These are phyloP conservation scores for Antrodiella citrinella DNA, from an alignment of 768 basidiomycete genomes.

Conservation along the genomic window DNA sequence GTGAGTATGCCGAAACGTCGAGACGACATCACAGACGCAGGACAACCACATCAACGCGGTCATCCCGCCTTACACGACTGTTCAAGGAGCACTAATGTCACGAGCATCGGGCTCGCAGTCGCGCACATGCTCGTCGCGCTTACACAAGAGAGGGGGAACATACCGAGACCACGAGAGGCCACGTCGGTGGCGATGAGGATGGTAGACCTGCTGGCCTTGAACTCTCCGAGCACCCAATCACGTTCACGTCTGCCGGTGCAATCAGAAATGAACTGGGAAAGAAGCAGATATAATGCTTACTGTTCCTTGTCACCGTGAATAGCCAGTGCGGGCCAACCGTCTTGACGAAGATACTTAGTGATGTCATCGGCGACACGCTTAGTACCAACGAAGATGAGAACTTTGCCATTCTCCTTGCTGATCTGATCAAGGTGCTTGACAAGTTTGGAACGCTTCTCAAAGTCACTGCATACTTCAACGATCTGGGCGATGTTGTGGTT, in stretches of 20 bases:
- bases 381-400: slow-evolving; percentile 96
- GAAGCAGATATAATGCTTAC: slow-evolving; percentile 40
- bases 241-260: slow-evolving; percentile 69
- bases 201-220: slow-evolving; percentile 95
- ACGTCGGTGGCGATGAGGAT: slow-evolving; percentile 99
- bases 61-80: neutral
- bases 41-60: neutral
- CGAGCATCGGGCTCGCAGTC: slow-evolving; percentile 15
- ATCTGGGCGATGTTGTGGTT: slow-evolving; percentile 97
- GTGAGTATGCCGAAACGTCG: slow-evolving; percentile 16
- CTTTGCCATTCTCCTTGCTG: slow-evolving; percentile 94
- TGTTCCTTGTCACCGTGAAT: slow-evolving; percentile 99
- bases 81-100: neutral
- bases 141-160: slow-evolving; percentile 45
- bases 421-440: slow-evolving; percentile 97
- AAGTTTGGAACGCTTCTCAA: slow-evolving; percentile 93
- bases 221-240: slow-evolving; percentile 98
- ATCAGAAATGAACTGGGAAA: slow-evolving; percentile 1
- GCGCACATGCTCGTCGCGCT: slow-evolving; percentile 34
- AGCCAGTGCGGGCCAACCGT: slow-evolving; percentile 99
- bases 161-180: slow-evolving; percentile 99
- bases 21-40: neutral
- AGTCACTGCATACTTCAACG: slow-evolving; percentile 94
- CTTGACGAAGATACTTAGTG: slow-evolving; percentile 96
- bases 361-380: slow-evolving; percentile 98